phyloP scores from a whole-genome alignment of 495 filamentous ascomycete species.

The Penicillium samsonianum region DNA sequence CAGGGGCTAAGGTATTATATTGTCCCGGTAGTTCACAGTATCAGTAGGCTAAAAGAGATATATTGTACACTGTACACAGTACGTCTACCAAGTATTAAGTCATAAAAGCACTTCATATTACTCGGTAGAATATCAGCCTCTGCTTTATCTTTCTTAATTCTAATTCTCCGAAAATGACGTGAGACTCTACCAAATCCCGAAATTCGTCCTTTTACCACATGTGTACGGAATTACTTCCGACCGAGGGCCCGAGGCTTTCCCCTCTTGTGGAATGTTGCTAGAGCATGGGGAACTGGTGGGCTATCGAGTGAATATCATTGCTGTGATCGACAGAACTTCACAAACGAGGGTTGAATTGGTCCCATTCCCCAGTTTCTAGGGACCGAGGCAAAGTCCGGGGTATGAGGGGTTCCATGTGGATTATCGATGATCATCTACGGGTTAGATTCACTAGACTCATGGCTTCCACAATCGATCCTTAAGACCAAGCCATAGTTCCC shows the following conservation, averaged over 20 bases:
- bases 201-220: neutral
- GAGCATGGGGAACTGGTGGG: neutral
- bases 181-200: neutral
- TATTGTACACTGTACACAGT: too few species aligned
- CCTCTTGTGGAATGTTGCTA: neutral
- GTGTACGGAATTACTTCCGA: neutral
- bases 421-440: slow-evolving; percentile 18
- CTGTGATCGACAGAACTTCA: slow-evolving; percentile 10
- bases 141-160: too few species aligned
- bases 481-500: neutral
- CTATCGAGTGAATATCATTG: neutral
- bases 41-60: too few species aligned
- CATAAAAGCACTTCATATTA: too few species aligned
- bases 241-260: slow-evolving; percentile 1
- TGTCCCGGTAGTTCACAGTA: too few species aligned
- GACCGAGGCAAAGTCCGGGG: slow-evolving; percentile 27
- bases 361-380: slow-evolving; percentile 14
- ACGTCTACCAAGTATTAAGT: too few species aligned
- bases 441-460: slow-evolving; percentile 7
- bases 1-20: too few species aligned
- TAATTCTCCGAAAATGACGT: too few species aligned
- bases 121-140: too few species aligned
- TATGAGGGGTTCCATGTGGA: slow-evolving; percentile 35
- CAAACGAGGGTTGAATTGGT: slow-evolving; percentile 12
- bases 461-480: neutral